Evolutionary conservation across 306 rosid genomes (phyloP).

Genomic region (Medicago truncatula): DNA sequence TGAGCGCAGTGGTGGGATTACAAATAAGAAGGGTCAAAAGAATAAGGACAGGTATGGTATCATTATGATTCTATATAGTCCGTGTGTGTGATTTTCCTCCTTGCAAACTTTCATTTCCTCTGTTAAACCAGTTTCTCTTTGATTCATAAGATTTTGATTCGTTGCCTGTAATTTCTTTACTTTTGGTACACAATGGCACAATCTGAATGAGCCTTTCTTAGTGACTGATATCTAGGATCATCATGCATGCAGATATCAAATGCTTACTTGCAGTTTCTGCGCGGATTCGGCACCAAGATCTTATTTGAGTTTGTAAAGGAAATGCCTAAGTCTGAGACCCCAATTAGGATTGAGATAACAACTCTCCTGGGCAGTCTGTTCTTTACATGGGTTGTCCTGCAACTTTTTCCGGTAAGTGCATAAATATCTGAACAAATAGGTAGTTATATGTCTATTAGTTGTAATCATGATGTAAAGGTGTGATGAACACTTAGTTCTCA

Average conservation of each 20-base stretch:
- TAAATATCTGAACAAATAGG: constrained; percentile 10
- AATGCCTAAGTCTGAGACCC: constrained; percentile 75
- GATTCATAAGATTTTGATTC: constrained; percentile 29
- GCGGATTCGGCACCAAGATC: constrained; percentile 67
- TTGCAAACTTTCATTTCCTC: constrained; percentile 25
- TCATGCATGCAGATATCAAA: constrained; percentile 66
- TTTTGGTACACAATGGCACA: constrained; percentile 20
- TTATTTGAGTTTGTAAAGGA: constrained; percentile 78
- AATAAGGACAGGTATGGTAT: constrained; percentile 73
- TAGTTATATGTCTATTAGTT: no score
- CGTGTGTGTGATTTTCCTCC: constrained; percentile 35
- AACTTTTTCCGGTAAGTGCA: constrained; percentile 80
- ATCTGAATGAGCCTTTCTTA: background rate
- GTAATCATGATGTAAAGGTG: no score
- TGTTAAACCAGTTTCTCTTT: constrained; percentile 24
- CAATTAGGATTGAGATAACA: constrained; percentile 57
- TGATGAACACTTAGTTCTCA: no score
- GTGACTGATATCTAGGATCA: background rate
- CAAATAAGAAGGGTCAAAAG: constrained; percentile 81
- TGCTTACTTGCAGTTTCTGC: constrained; percentile 73
- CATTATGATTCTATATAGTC: constrained; percentile 26
- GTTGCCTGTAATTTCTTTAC: constrained; percentile 9
- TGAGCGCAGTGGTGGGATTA: constrained; percentile 90
- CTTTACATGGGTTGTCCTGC: constrained; percentile 85
- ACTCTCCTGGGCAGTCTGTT: constrained; percentile 73